Percentiles rank a stretch among this genome's conserved stretches.
phyloP scores from a whole-genome alignment of 176 grass and related monocot genomes.

The Bothriochloa decipiens region DNA sequence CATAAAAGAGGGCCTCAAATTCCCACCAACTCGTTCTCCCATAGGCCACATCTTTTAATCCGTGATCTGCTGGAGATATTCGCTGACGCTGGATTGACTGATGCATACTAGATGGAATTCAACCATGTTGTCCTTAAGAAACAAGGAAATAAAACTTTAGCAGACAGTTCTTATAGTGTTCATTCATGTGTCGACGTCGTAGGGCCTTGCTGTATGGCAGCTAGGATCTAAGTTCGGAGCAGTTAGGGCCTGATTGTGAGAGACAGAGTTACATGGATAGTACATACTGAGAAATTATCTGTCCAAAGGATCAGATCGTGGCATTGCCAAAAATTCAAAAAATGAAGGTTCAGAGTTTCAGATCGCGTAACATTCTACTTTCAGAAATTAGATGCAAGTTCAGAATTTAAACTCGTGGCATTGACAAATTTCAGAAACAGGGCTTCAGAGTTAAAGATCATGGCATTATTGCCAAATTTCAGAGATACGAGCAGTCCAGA shows the following conservation, averaged over 20 bases:
- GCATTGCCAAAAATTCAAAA: slow-evolving; percentile 2
- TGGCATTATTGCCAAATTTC: not conserved
- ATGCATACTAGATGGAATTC: slow-evolving; percentile 41
- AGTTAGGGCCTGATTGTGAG: slow-evolving; percentile 36
- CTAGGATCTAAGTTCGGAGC: slow-evolving; percentile 24
- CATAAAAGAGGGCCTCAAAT: slow-evolving; percentile 32
- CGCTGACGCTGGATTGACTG: slow-evolving; percentile 47
- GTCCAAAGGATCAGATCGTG: not conserved
- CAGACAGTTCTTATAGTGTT: slow-evolving; percentile 9
- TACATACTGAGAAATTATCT: not conserved
- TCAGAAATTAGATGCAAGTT: not conserved
- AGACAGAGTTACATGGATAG: slow-evolving; percentile 11
- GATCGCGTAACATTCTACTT: not conserved
- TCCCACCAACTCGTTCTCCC: slow-evolving; percentile 51
- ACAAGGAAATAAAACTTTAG: slow-evolving; percentile 14
- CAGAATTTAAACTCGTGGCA: not conserved
- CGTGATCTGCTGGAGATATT: slow-evolving; percentile 41
- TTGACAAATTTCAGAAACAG: not conserved
- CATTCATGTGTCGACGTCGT: slow-evolving; percentile 20
- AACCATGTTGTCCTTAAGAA: slow-evolving; percentile 48
- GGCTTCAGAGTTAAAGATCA: not conserved
- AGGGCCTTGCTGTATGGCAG: slow-evolving; percentile 5
- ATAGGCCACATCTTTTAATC: slow-evolving; percentile 42
- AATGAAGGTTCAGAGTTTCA: not conserved
- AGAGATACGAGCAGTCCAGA: not conserved